phyloP scores from a whole-genome alignment of 495 filamentous ascomycete species.

The Hyaloscypha finlandica region DNA sequence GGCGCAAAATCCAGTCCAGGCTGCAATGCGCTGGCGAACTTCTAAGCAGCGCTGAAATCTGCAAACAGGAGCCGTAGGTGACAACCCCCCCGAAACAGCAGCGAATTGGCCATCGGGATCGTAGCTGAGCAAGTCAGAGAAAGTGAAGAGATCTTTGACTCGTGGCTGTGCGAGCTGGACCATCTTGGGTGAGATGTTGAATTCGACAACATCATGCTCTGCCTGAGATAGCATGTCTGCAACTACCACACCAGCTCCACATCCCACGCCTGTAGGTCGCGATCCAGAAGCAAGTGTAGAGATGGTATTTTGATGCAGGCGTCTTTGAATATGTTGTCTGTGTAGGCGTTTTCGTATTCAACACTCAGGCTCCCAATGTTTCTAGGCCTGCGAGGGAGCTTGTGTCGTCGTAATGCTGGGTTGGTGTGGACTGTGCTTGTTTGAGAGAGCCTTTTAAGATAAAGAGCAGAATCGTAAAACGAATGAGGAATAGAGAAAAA shows the following conservation, averaged over 20 bases:
- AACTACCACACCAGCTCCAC: conserved; percentile 45
- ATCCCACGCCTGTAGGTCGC: conserved; percentile 40
- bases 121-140: conserved; percentile 12
- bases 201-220: conserved; percentile 40
- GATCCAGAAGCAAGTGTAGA: conserved; percentile 3
- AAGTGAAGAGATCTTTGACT: conserved; percentile 4
- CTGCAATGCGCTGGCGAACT: background rate
- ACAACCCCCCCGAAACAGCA: too few species aligned
- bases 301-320: background rate
- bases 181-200: conserved; percentile 32
- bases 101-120: background rate
- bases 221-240: conserved; percentile 34
- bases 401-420: conserved; percentile 1
- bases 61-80: background rate
- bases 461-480: too few species aligned
- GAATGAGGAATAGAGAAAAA: too few species aligned
- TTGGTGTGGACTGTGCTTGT: background rate
- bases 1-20: conserved; percentile 8
- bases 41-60: conserved; percentile 1
- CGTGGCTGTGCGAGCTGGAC: background rate
- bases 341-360: conserved; percentile 11
- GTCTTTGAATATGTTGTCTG: conserved; percentile 8
- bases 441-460: too few species aligned
- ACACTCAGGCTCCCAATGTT: conserved; percentile 1
- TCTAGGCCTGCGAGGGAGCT: conserved; percentile 7